Base-by-base conservation (phyloP, 2,329 filamentous ascomycete species). In the Purpureocillium lavendulum region DNA sequence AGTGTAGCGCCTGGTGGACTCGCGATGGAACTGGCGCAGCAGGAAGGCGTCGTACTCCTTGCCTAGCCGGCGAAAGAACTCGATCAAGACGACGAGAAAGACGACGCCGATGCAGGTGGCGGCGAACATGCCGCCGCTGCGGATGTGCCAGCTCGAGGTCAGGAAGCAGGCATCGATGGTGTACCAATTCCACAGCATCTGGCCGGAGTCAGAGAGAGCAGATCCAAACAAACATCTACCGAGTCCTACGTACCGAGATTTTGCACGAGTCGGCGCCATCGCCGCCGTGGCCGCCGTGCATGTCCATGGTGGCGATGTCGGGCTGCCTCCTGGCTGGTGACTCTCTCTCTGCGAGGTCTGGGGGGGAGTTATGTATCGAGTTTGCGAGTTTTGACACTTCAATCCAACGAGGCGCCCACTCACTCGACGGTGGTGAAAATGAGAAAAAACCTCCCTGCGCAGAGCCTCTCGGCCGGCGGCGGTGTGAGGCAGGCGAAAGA, bases 141-240 rank as follows among this genome's bases (percentile, higher is more conserved):
- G 77, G 56, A 89, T 77, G 53, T 81, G 80, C 86, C 85, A 92
- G 33, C 71, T 70, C 5, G 58, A 51, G 14, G 82, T 65, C 49
- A 90, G 70, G 68, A 90, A 90, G 62, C 80, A 87, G 15, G 80
- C 64, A 54, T 84, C 77, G 52, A 84, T 68, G 3, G 78, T 82
- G 59, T 82, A 70, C 82, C 82, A 87, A 56, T 87, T 87, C 82
- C 82, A 87, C 28, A 85, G 64, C 83, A 87, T 87, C 80, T 85
- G 17, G 29, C 29, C 29, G 7, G 26, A 29, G 26, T 12, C n/a
- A n/a, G n/a, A n/a, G n/a, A n/a, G n/a, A n/a, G n/a, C n/a, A n/a
- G n/a, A n/a, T n/a, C n/a, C n/a, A n/a, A n/a, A n/a, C n/a, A n/a
- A n/a, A n/a, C n/a, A n/a, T n/a, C n/a, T n/a, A 6, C 10, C 21